Conservation (phyloP, 2,329 filamentous ascomycete species). For the Graphilbum sp. region DNA sequence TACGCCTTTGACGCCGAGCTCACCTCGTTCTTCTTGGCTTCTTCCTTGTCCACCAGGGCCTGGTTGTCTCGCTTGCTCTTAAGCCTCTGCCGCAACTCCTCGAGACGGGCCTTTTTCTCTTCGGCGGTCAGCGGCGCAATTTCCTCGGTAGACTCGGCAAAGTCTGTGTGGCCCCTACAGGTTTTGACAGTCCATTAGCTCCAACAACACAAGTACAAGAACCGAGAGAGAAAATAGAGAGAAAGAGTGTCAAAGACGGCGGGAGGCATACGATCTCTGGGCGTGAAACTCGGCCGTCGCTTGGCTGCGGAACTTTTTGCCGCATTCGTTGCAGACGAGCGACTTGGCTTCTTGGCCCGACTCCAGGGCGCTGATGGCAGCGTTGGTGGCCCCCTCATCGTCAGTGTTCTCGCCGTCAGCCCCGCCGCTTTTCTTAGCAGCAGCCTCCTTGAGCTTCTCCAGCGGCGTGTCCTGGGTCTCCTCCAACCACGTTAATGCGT, state of each 20-base stretch:
- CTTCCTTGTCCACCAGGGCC: conserved; percentile 59
- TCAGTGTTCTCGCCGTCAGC: conserved; percentile 15
- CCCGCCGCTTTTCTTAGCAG: background rate
- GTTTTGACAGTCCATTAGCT: background rate
- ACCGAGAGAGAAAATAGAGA: too few species aligned
- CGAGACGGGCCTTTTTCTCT: conserved; percentile 68
- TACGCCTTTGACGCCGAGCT: background rate
- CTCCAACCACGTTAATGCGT: conserved; percentile 88
- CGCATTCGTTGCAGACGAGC: conserved; percentile 86
- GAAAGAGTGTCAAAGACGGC: too few species aligned
- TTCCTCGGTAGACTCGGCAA: conserved; percentile 84
- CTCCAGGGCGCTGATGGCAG: conserved; percentile 43
- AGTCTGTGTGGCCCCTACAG: conserved; percentile 64
- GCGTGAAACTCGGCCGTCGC: conserved; percentile 82
- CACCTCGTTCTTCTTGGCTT: conserved; percentile 74
- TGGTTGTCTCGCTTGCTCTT: conserved; percentile 55
- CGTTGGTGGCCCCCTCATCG: conserved; percentile 29
- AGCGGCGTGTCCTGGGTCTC: conserved; percentile 75
- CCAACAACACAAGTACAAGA: background rate
- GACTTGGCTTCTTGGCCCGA: conserved; percentile 60
- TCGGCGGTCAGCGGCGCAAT: conserved; percentile 82
- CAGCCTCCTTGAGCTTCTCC: conserved; percentile 50
- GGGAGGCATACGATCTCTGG: conserved; percentile 63
- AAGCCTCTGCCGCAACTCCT: conserved; percentile 56
- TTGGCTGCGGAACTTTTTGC: conserved; percentile 73